These are phyloP conservation scores for Capillidium heterosporum DNA, from an alignment of 371 early-diverging fungal genomes.

Conservation along the genomic window DNA sequence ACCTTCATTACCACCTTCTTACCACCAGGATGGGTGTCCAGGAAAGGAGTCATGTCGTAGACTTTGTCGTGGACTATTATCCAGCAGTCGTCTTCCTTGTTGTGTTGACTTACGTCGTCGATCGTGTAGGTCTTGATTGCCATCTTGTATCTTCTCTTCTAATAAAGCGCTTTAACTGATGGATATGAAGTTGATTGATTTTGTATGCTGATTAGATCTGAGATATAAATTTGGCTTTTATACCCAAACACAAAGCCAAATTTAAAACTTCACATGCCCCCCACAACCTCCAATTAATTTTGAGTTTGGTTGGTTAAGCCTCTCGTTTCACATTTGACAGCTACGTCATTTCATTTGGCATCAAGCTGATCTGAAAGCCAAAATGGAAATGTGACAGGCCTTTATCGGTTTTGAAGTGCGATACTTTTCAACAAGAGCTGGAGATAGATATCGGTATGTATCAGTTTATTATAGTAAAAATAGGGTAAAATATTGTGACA, in stretches of 20 bases:
- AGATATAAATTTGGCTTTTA: no score
- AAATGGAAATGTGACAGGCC: no score
- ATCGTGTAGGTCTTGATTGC: constrained; percentile 25
- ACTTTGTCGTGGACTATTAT: constrained; percentile 71
- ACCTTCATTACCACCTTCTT: constrained; percentile 47
- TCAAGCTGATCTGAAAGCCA: no score
- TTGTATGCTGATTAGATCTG: no score
- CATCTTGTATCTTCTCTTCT: not conserved
- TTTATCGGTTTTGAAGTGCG: no score
- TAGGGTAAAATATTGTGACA: no score
- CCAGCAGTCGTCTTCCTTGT: constrained; percentile 69
- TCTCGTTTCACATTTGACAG: not conserved
- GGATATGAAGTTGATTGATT: not conserved
- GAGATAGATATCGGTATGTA: no score
- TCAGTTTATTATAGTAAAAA: no score
- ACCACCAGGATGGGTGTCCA: constrained; percentile 83
- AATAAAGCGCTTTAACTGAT: not conserved
- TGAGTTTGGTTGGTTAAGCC: not conserved
- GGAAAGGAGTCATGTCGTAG: constrained; percentile 64
- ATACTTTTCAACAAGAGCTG: no score
- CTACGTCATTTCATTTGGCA: not conserved
- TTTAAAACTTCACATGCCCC: no score
- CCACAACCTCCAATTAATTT: no score
- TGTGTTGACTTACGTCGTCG: constrained; percentile 59
- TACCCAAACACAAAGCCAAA: no score